phyloP scores from a whole-genome alignment of 176 grass and related monocot species.

The Bolboschoenus planiculmis region DNA sequence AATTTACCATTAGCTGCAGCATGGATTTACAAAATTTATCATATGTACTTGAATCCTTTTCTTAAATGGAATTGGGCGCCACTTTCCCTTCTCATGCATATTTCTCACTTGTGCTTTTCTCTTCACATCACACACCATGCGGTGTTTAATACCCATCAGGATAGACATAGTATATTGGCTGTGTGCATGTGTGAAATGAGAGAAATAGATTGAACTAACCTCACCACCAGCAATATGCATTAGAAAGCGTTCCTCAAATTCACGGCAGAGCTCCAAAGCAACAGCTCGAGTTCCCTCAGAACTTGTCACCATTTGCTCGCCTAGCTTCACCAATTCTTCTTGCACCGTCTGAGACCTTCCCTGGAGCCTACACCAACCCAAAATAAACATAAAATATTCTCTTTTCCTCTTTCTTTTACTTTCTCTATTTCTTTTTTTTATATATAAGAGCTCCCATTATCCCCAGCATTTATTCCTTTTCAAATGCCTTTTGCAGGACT shows the following conservation, averaged over 20 bases:
- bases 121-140: not conserved
- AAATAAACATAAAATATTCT: not conserved
- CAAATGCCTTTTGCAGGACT: no score
- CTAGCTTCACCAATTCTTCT: constrained; percentile 75
- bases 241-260: constrained; percentile 90
- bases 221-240: constrained; percentile 80
- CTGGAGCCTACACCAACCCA: constrained; percentile 48
- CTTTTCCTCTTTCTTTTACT: not conserved
- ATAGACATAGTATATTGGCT: not conserved
- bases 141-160: not conserved
- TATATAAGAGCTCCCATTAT: no score
- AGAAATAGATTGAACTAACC: constrained; percentile 47
- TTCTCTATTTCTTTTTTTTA: not conserved
- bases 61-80: not conserved
- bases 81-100: not conserved
- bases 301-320: constrained; percentile 87
- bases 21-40: not conserved
- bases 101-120: not conserved
- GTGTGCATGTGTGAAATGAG: not conserved
- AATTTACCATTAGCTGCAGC: not conserved
- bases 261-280: constrained; percentile 85
- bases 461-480: no score
- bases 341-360: constrained; percentile 88
- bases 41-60: not conserved
- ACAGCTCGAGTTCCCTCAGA: constrained; percentile 73